Base-by-base conservation (phyloP, 1,284 basidiomycete species). In the Earliella scabrosa region DNA sequence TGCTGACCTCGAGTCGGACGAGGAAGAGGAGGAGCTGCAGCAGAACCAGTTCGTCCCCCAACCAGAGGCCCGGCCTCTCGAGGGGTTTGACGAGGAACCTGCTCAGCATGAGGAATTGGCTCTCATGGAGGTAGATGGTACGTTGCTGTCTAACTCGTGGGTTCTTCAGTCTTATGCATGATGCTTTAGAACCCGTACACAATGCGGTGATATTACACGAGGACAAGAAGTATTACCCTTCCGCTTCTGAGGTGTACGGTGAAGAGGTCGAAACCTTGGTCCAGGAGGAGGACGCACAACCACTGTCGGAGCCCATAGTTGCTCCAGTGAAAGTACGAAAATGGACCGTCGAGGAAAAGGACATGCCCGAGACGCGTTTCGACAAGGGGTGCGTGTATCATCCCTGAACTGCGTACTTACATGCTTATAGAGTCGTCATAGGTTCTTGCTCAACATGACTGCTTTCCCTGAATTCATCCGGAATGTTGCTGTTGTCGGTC, bases 161-260 rank as follows among this genome's bases (percentile, higher is more conserved):
- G 14, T 45, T 10, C 24, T 31, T 9, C 24, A 27, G 31, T 44
- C 3, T 29, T 49, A 11, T 52, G 45, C 43, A 26, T 45, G 45
- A 40, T 24, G 29, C 35, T 26, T 43, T 52, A 89, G 90, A 87
- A 68, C 87, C 88, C 44, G 72, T 81, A 36, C 88, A 92, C 61
- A 95, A 93, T 64, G 94, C 95, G 47, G 92, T 98, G 27, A 75
- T 98, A 44, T 78, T 98, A 52, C 97, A 99, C 68, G 97, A 99
- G 72, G 93, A 99, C 78, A 99, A 99, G 75, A 92, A 95, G 73
- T 99, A 99, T 77, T 99, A 99, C 71, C 94, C 95, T 8, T 90
- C 90, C 11, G 97, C 97, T 0, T 81, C 82, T 52, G 94, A 98
- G 46, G 87, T 97, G 1, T 99, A 99, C 71, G 97, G 97, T 8